Percentiles rank a stretch among this genome's conserved stretches.
These are phyloP conservation scores for Lolium rigidum DNA, from an alignment of 176 grass and related monocot genomes.

Conservation along the genomic window DNA sequence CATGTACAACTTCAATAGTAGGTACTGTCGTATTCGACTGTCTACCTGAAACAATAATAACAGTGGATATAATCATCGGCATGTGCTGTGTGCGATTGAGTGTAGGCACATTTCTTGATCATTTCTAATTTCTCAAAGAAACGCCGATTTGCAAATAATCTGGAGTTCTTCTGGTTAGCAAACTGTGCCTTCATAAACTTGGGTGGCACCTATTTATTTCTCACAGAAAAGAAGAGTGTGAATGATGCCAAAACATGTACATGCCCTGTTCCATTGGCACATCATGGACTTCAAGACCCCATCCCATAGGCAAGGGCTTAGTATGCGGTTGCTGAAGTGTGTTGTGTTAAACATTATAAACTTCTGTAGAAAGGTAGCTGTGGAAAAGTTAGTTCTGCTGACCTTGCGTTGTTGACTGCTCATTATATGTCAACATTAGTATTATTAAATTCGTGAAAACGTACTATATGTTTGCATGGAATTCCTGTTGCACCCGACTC, in stretches of 20 bases:
- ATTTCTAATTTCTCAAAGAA: slow-evolving; percentile 15
- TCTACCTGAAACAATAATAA: slow-evolving; percentile 6
- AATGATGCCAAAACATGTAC: background rate
- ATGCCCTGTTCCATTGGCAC: background rate
- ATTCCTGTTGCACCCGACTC: background rate
- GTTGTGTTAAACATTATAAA: background rate
- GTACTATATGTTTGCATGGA: background rate
- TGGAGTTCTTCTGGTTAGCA: background rate
- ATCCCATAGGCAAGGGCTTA: background rate
- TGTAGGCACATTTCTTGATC: slow-evolving; percentile 10
- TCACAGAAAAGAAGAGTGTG: background rate
- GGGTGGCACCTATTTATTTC: background rate
- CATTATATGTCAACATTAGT: background rate
- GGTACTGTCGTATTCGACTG: background rate
- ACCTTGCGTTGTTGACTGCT: background rate
- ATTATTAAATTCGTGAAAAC: background rate
- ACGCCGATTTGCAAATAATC: background rate
- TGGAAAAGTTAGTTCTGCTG: background rate
- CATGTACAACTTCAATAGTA: slow-evolving; percentile 12
- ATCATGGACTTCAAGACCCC: background rate
- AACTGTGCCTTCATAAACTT: background rate
- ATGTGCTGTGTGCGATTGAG: slow-evolving; percentile 24
- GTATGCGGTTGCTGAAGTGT: background rate
- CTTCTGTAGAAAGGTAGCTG: background rate
- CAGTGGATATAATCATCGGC: background rate